phyloP scores from a whole-genome alignment of 768 basidiomycete species.

The Termitomyces sp. region DNA sequence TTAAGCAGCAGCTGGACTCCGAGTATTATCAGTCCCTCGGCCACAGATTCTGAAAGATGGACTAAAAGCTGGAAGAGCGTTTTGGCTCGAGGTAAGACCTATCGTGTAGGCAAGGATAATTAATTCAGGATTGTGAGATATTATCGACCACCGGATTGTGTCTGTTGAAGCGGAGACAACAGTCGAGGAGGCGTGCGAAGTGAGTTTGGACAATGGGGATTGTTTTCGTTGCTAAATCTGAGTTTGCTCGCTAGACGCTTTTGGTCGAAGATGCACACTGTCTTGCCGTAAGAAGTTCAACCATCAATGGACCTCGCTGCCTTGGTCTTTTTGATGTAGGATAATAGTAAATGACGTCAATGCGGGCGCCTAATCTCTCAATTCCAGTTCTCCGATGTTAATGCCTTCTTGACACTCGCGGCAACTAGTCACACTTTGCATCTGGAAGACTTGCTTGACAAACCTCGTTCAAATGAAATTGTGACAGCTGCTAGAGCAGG shows the following conservation, averaged over 20 bases:
- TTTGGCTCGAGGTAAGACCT: conserved; percentile 47
- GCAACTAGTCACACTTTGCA: conserved; percentile 69
- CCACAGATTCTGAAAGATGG: conserved; percentile 41
- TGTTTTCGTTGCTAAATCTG: conserved; percentile 1
- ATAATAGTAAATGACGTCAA: conserved; percentile 1
- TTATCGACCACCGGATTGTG: conserved; percentile 65
- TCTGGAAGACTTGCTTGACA: conserved; percentile 52
- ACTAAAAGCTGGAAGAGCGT: conserved; percentile 50
- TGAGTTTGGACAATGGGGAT: conserved; percentile 23
- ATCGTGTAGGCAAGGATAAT: background rate
- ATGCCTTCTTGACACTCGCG: conserved; percentile 81
- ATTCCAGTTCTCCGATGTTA: conserved; percentile 73
- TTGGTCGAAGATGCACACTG: conserved; percentile 59
- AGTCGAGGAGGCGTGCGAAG: conserved; percentile 82
- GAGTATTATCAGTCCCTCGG: conserved; percentile 18
- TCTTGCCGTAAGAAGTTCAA: conserved; percentile 46
- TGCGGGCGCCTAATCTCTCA: background rate
- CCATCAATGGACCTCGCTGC: conserved; percentile 22
- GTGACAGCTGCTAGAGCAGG: conserved; percentile 70
- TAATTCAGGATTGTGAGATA: conserved; percentile 33
- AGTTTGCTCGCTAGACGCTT: conserved; percentile 37
- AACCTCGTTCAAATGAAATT: conserved; percentile 60
- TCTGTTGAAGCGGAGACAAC: conserved; percentile 62
- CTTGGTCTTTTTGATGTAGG: conserved; percentile 75
- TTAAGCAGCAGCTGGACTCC: conserved; percentile 27